Evolutionary conservation across 202 grass and related monocot genomes (phyloP).

Genomic region (Zizania palustris): DNA sequence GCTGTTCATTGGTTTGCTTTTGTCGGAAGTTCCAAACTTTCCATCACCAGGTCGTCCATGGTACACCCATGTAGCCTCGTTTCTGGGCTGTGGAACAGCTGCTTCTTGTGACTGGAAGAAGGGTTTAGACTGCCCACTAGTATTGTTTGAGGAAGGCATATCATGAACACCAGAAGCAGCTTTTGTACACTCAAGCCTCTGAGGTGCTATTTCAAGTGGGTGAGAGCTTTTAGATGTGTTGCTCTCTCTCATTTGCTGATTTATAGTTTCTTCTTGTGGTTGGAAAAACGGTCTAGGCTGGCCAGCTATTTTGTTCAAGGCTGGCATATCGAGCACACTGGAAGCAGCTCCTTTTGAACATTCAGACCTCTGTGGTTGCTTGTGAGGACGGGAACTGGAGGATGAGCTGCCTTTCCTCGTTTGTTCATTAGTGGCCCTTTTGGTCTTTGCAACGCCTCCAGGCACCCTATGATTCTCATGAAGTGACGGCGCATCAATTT

Average conservation of each 20-base stretch:
- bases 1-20: slow-evolving; percentile 45
- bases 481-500: slow-evolving; percentile 20
- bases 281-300: slow-evolving; percentile 42
- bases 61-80: slow-evolving; percentile 51
- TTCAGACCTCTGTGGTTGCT: slow-evolving; percentile 43
- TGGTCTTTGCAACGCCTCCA: slow-evolving; percentile 51
- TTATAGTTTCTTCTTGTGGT: slow-evolving; percentile 43
- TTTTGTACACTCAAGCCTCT: slow-evolving; percentile 50
- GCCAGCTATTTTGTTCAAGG: slow-evolving; percentile 44
- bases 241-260: slow-evolving; percentile 45
- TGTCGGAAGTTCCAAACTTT: slow-evolving; percentile 52
- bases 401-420: slow-evolving; percentile 51
- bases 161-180: slow-evolving; percentile 46
- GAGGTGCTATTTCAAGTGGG: slow-evolving; percentile 47
- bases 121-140: slow-evolving; percentile 41
- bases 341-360: slow-evolving; percentile 46
- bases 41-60: slow-evolving; percentile 58
- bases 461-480: slow-evolving; percentile 44
- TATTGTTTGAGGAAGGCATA: slow-evolving; percentile 35
- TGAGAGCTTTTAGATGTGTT: slow-evolving; percentile 33
- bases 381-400: slow-evolving; percentile 47
- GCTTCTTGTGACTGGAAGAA: slow-evolving; percentile 66
- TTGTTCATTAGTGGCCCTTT: slow-evolving; percentile 46
- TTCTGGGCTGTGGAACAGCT: slow-evolving; percentile 52
- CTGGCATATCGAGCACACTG: slow-evolving; percentile 41